Conservation (phyloP, 768 basidiomycete genomes). For the Galerina marginata region DNA sequence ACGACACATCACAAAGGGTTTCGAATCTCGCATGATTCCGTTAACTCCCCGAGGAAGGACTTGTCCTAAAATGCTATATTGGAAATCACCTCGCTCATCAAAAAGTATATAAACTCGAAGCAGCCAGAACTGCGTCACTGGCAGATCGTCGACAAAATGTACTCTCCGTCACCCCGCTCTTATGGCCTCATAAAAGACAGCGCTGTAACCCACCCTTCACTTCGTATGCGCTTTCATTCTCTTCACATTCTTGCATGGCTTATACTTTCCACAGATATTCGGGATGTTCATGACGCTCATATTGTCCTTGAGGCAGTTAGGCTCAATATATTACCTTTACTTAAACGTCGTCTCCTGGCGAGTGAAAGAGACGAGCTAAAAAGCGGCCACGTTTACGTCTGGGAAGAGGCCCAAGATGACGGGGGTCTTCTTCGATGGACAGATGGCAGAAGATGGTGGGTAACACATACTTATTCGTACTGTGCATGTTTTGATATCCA, state of each 20-base stretch:
- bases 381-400: constrained; percentile 83
- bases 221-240: constrained; percentile 39
- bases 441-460: constrained; percentile 78
- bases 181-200: constrained; percentile 26
- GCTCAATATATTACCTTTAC: constrained; percentile 69
- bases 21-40: constrained; percentile 36
- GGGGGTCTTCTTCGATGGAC: constrained; percentile 78
- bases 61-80: constrained; percentile 29
- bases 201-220: constrained; percentile 53
- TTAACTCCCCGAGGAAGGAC: constrained; percentile 46
- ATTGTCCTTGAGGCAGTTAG: constrained; percentile 79
- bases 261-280: constrained; percentile 55
- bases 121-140: not conserved
- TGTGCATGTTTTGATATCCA: not conserved
- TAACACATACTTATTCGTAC: not conserved
- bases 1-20: constrained; percentile 19
- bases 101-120: constrained; percentile 28
- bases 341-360: constrained; percentile 71
- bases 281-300: constrained; percentile 82
- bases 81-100: constrained; percentile 11
- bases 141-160: constrained; percentile 18
- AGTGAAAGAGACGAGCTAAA: constrained; percentile 70
- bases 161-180: constrained; percentile 24
- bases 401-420: constrained; percentile 85
- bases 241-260: not conserved